Evolutionary conservation across 2,329 filamentous ascomycete species (phyloP), one percentile per base, ranked within the genome.

Genomic region (Hymenoscyphus occultus): DNA sequence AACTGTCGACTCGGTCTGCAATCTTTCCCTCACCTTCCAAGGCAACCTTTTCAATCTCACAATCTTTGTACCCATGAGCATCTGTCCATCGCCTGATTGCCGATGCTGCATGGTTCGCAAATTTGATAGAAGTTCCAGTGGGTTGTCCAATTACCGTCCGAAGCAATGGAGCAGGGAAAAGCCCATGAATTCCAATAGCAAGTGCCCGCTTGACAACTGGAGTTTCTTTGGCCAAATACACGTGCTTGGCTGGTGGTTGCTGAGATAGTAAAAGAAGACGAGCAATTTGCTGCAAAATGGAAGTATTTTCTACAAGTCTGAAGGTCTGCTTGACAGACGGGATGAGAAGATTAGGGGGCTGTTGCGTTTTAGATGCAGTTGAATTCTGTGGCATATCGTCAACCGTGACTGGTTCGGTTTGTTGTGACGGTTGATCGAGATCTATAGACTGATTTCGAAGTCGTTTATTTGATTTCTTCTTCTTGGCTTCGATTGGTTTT

Each of bases 1-100:
- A 80, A 48, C 96, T 91, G 67, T 96, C 91, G 1, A 98, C 92
- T 6, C 95, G 86, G 68, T 98, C 93, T 2, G 85, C 85, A 58
- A 99, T 95, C 75, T 91, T 92, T 31, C 95, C 95, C 78, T 99
- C 95, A 28, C 94, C 94, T 78, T 99, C 95, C 0, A 99, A 83
- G 0, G 94, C 92, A 14, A 98, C 91, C 75, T 96, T 97, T 74
- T 97, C 93, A 63, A 99, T 92, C 71, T 96, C 90, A 67, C 85
- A 88, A 68, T 93, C 90, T 1, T 83, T 79, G 66, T 89, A 92
- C 0, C 90, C 89, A 69, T 92, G 86, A 13, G 81, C 81, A 62
- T 92, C 86, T 0, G 92, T 86, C 92, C 93, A 99, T 66, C 89
- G 84, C 65, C 89, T 86, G 71, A 99, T 94, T 1, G 92, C 90